Evolutionary conservation across 345 rosid genomes (phyloP).

Genomic region (Salix brachista): DNA sequence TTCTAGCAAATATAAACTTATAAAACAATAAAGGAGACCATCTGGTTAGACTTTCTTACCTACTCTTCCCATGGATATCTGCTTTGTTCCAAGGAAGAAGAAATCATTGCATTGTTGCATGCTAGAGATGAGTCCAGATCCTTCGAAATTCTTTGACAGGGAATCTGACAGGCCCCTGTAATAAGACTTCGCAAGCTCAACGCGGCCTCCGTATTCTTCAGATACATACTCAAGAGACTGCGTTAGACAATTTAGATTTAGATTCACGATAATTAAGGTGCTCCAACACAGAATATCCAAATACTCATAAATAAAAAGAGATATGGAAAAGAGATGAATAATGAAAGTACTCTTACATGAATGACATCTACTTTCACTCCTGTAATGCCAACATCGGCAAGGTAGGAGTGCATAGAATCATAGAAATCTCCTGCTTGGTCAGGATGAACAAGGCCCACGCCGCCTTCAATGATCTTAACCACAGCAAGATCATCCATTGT

Average conservation of each 20-base stretch:
- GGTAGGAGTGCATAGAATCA: constrained; percentile 80
- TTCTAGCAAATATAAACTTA: background rate
- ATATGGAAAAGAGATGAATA: background rate
- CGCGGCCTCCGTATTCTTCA: constrained; percentile 81
- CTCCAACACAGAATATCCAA: background rate
- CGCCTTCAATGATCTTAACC: constrained; percentile 61
- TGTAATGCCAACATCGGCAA: constrained; percentile 58
- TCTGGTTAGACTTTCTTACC: constrained; percentile 28
- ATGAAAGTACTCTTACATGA: constrained; percentile 42
- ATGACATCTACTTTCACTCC: constrained; percentile 86
- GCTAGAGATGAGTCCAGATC: constrained; percentile 67
- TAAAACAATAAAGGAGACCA: background rate
- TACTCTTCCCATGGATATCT: constrained; percentile 84
- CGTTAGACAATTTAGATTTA: background rate
- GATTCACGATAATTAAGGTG: background rate
- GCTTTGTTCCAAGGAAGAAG: constrained; percentile 76
- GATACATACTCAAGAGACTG: constrained; percentile 66
- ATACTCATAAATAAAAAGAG: background rate
- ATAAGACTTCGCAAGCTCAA: constrained; percentile 66
- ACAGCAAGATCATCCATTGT: constrained; percentile 83
- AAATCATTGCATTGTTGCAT: constrained; percentile 96
- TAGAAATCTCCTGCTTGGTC: constrained; percentile 58
- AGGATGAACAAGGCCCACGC: constrained; percentile 75
- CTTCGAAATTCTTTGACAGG: constrained; percentile 68
- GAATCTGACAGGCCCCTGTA: constrained; percentile 62